Evolutionary conservation across 305 asterid species (phyloP).

Genomic region (Fraxinus latifolia): DNA sequence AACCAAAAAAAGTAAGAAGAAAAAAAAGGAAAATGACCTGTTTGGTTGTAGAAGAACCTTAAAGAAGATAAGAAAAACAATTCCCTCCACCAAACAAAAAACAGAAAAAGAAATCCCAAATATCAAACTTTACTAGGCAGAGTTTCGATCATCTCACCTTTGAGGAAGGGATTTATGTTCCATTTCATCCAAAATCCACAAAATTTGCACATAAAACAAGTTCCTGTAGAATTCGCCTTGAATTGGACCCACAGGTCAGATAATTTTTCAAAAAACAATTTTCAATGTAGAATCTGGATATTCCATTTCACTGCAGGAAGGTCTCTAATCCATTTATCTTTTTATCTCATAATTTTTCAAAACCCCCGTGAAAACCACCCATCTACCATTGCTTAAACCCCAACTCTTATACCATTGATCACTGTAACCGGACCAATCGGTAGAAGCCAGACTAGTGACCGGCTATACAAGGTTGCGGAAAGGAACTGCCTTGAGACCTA

Average conservation of each 20-base stretch:
- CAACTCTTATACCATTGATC: constrained; percentile 82
- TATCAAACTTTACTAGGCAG: constrained; percentile 13
- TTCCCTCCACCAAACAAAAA: not conserved
- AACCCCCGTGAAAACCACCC: constrained; percentile 80
- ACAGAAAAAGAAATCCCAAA: not conserved
- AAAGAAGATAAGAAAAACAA: not conserved
- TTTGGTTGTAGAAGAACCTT: constrained; percentile 5
- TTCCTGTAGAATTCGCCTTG: not conserved
- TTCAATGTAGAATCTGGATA: constrained; percentile 13
- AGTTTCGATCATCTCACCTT: constrained; percentile 53
- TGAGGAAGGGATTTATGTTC: constrained; percentile 20
- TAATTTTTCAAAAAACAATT: constrained; percentile 19
- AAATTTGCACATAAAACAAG: constrained; percentile 26
- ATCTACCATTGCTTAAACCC: constrained; percentile 65
- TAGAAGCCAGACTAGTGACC: constrained; percentile 36
- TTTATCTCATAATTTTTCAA: constrained; percentile 25
- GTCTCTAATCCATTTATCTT: constrained; percentile 24
- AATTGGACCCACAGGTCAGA: constrained; percentile 13
- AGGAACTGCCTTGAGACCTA: constrained; percentile 78
- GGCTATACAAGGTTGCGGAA: constrained; percentile 49
- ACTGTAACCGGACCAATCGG: constrained; percentile 59
- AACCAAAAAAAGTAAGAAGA: not conserved
- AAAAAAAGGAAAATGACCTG: not conserved
- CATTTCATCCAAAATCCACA: constrained; percentile 30
- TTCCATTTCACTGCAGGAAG: constrained; percentile 27